phyloP scores from a whole-genome alignment of 1,284 basidiomycete species.

The Cutaneotrichosporon sp. region DNA sequence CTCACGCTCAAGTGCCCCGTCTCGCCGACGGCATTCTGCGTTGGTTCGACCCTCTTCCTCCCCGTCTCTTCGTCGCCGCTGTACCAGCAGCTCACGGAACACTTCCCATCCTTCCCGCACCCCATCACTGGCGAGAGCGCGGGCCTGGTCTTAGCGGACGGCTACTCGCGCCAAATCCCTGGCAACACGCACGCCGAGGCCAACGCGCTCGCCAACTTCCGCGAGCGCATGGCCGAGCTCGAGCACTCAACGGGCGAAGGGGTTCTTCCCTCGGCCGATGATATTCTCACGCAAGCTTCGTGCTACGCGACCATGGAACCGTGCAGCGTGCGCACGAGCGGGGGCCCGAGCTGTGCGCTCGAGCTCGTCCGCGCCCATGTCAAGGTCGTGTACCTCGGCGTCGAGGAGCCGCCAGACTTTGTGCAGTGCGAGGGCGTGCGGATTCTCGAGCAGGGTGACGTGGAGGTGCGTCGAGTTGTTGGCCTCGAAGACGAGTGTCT shows the following conservation, averaged over 20 bases:
- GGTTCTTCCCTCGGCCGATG: slow-evolving; percentile 17
- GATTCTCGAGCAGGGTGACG: slow-evolving; percentile 69
- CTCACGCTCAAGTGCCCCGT: slow-evolving; percentile 48
- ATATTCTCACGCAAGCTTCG: slow-evolving; percentile 32
- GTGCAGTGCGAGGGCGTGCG: slow-evolving; percentile 86
- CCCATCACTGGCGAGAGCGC: slow-evolving; percentile 20
- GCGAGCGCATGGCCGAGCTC: slow-evolving; percentile 26
- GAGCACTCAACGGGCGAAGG: slow-evolving; percentile 2
- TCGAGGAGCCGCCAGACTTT: slow-evolving; percentile 91
- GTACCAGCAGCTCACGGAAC: slow-evolving; percentile 34
- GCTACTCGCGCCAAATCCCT: slow-evolving; percentile 86
- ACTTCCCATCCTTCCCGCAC: slow-evolving; percentile 36
- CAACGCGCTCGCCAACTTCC: slow-evolving; percentile 80
- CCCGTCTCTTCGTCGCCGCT: slow-evolving; percentile 52
- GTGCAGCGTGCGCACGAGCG: slow-evolving; percentile 85
- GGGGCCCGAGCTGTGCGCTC: slow-evolving; percentile 80
- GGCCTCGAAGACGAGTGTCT: slow-evolving; percentile 71
- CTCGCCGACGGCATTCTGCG: slow-evolving; percentile 81
- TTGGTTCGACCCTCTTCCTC: slow-evolving; percentile 79
- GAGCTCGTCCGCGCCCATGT: slow-evolving; percentile 74
- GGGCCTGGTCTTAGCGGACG: slow-evolving; percentile 66
- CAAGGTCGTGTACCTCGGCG: slow-evolving; percentile 80
- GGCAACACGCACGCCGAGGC: slow-evolving; percentile 99
- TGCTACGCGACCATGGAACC: slow-evolving; percentile 97
- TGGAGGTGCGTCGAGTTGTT: slow-evolving; percentile 72